Evolutionary conservation across 768 basidiomycete species (phyloP).

Genomic region (Suillus bovinus): DNA sequence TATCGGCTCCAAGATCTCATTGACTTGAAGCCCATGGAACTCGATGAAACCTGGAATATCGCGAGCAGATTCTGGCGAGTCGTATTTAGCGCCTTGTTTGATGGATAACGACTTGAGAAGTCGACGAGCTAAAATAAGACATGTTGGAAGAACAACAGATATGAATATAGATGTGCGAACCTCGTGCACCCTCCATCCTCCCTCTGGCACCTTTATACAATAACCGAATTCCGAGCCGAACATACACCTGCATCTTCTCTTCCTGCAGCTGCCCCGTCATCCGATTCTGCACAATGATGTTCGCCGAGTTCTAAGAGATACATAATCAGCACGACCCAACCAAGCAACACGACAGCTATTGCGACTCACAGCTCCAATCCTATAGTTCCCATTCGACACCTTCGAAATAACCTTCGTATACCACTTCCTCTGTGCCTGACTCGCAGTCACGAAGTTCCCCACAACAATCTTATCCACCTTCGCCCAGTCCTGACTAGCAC

Average conservation of each 20-base stretch:
- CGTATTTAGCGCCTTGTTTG: slow-evolving; percentile 94
- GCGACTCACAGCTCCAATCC: slow-evolving; percentile 78
- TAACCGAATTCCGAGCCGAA: slow-evolving; percentile 87
- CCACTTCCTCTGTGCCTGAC: slow-evolving; percentile 97
- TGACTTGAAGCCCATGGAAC: slow-evolving; percentile 82
- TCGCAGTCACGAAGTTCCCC: slow-evolving; percentile 91
- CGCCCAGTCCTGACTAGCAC: slow-evolving; percentile 91
- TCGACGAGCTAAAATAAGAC: slow-evolving; percentile 55
- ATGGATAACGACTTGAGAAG: slow-evolving; percentile 87
- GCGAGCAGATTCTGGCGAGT: slow-evolving; percentile 76
- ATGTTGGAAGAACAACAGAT: neutral
- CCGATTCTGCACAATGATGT: slow-evolving; percentile 96
- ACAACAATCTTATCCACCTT: slow-evolving; percentile 88
- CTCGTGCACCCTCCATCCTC: slow-evolving; percentile 86
- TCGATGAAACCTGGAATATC: slow-evolving; percentile 89
- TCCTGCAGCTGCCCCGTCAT: slow-evolving; percentile 90
- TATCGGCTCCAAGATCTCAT: slow-evolving; percentile 83
- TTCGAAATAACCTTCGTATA: slow-evolving; percentile 88
- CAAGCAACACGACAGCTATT: neutral
- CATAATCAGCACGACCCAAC: neutral
- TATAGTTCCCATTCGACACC: slow-evolving; percentile 84
- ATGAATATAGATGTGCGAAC: slow-evolving; percentile 40
- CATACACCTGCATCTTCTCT: slow-evolving; percentile 98
- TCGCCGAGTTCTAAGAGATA: slow-evolving; percentile 79
- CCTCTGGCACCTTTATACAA: slow-evolving; percentile 90